These are phyloP conservation scores for Apiotrichum veenhuisii DNA, from an alignment of 1,284 basidiomycete genomes.

Conservation along the genomic window DNA sequence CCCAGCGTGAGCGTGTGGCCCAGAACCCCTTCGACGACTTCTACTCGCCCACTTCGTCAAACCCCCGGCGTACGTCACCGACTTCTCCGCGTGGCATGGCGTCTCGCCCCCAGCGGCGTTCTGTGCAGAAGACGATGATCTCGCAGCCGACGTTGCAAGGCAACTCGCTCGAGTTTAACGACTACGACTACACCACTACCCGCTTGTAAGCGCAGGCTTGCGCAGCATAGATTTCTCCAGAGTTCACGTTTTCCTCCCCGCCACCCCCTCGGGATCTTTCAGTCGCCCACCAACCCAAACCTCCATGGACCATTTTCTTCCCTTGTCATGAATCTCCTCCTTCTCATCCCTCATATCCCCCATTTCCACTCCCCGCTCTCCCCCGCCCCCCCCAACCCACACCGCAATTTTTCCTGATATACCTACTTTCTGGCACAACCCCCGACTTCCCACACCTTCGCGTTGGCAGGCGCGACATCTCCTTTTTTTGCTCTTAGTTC, in stretches of 20 bases:
- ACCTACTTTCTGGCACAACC: constrained; percentile 3
- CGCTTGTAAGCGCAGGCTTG: background rate
- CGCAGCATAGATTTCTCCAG: background rate
- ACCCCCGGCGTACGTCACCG: constrained; percentile 12
- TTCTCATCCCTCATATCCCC: background rate
- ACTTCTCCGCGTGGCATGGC: constrained; percentile 15
- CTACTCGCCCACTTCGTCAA: constrained; percentile 31
- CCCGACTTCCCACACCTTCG: background rate
- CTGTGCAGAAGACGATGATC: constrained; percentile 47
- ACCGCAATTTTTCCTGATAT: background rate
- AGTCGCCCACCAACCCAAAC: too few relatives aligned
- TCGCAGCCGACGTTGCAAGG: constrained; percentile 47
- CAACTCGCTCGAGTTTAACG: constrained; percentile 49
- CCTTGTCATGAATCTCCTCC: background rate
- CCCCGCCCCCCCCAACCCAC: background rate
- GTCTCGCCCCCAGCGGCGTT: constrained; percentile 19
- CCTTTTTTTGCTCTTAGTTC: too few relatives aligned
- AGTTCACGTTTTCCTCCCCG: too few relatives aligned
- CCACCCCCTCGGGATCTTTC: too few relatives aligned
- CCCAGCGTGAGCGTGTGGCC: constrained; percentile 1
- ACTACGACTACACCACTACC: constrained; percentile 33
- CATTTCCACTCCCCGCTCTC: background rate
- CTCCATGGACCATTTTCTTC: background rate
- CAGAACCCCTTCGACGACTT: constrained; percentile 50
- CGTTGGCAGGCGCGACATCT: constrained; percentile 22